These are phyloP conservation scores for Heliamphora pulchella DNA, from an alignment of 179 eudicot genomes.

Conservation along the genomic window DNA sequence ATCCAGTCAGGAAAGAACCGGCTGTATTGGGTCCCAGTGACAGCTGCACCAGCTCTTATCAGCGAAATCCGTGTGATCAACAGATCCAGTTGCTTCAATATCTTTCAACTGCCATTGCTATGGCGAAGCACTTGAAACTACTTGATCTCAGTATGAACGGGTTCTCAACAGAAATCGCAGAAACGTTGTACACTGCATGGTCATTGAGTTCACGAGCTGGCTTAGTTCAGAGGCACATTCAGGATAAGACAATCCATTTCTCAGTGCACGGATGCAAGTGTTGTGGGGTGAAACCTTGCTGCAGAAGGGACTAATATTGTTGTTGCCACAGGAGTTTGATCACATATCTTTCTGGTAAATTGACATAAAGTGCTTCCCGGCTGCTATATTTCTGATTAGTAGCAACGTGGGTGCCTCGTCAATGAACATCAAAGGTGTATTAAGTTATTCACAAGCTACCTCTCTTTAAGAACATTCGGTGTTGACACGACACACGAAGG, in stretches of 20 bases:
- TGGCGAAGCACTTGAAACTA: conserved; percentile 48
- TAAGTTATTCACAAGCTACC: not conserved
- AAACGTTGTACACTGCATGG: conserved; percentile 63
- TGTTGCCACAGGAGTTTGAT: not conserved
- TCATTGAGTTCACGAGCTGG: conserved; percentile 38
- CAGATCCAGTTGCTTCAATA: conserved; percentile 31
- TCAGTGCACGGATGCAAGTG: conserved; percentile 47
- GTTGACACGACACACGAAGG: not conserved
- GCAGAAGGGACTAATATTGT: conserved; percentile 32
- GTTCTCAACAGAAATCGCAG: conserved; percentile 39
- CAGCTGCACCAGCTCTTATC: conserved; percentile 31
- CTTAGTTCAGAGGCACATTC: conserved; percentile 39
- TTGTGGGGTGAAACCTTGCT: conserved; percentile 67
- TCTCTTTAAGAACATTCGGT: not conserved
- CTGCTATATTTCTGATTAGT: not conserved
- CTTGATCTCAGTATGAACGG: conserved; percentile 79
- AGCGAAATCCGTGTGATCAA: conserved; percentile 15
- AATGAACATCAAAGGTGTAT: not conserved
- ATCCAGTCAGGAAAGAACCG: conserved; percentile 16
- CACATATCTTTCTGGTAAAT: not conserved
- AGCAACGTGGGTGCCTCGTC: not conserved
- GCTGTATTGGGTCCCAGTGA: conserved; percentile 27
- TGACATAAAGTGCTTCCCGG: not conserved
- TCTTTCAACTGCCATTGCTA: conserved; percentile 42
- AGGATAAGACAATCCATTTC: conserved; percentile 49